These are phyloP conservation scores for Neurospora sublineolata DNA, from an alignment of 495 filamentous ascomycete genomes.

Conservation along the genomic window DNA sequence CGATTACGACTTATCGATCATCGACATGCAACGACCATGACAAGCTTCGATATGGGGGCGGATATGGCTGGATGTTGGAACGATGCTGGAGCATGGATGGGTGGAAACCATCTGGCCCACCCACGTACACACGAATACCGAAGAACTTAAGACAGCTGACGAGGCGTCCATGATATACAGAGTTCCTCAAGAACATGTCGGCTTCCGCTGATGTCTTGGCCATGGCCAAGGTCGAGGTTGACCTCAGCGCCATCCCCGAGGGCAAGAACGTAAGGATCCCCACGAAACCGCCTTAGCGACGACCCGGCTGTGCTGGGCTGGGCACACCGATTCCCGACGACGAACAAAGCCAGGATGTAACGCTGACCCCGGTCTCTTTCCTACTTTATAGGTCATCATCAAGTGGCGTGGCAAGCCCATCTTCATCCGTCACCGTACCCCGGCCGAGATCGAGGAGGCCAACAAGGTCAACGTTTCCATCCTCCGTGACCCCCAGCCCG, in stretches of 20 bases:
- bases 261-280: conserved; percentile 84
- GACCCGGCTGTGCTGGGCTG: not conserved
- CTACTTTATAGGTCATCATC: conserved; percentile 75
- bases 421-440: conserved; percentile 97
- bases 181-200: conserved; percentile 99
- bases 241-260: conserved; percentile 83
- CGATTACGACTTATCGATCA: not conserved
- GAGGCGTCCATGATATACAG: conserved; percentile 32
- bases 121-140: not conserved
- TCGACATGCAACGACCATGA: not conserved
- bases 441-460: conserved; percentile 75
- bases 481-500: conserved; percentile 82
- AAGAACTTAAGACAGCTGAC: conserved; percentile 8
- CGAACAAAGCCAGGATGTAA: not conserved
- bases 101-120: not conserved
- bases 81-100: not conserved
- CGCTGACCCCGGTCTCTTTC: not conserved
- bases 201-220: conserved; percentile 97
- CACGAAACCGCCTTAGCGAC: not conserved
- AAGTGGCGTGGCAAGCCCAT: conserved; percentile 99
- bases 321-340: not conserved
- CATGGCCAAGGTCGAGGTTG: conserved; percentile 98
- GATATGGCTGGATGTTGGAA: not conserved
- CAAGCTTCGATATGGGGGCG: not conserved
- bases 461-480: conserved; percentile 61